Conservation (phyloP, 2,329 filamentous ascomycete species). For the Pyrenophora graminea region DNA sequence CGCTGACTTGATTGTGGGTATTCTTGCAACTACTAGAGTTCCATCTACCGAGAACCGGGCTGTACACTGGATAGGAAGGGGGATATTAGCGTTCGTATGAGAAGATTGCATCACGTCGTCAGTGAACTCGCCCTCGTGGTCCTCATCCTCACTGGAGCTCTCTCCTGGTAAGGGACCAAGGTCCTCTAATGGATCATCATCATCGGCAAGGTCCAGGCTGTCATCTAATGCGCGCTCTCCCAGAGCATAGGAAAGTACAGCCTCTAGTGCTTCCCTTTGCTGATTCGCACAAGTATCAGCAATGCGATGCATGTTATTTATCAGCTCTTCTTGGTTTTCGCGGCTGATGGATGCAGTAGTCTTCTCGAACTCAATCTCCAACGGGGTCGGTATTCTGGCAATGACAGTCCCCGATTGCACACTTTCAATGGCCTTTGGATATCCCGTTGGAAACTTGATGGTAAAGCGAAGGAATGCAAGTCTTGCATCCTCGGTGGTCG, state of each 20-base stretch:
- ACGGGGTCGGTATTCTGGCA: conserved; percentile 48
- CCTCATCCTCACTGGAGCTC: conserved; percentile 83
- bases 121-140: conserved; percentile 57
- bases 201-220: conserved; percentile 51
- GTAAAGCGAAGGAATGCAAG: conserved; percentile 61
- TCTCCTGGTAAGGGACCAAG: conserved; percentile 57
- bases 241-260: conserved; percentile 63
- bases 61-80: conserved; percentile 62
- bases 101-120: conserved; percentile 58
- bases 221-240: conserved; percentile 64
- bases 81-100: conserved; percentile 67
- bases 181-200: conserved; percentile 60
- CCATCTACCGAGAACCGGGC: conserved; percentile 63
- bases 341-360: conserved; percentile 59
- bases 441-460: conserved; percentile 62
- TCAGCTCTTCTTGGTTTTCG: conserved; percentile 53
- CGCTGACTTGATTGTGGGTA: conserved; percentile 51
- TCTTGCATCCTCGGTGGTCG: conserved; percentile 35
- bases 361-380: conserved; percentile 60
- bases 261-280: conserved; percentile 63
- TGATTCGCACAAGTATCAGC: conserved; percentile 58
- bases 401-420: conserved; percentile 21
- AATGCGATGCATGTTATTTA: conserved; percentile 59
- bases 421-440: conserved; percentile 56
- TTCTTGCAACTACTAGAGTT: conserved; percentile 54